Evolutionary conservation across 495 filamentous ascomycete genomes (phyloP), one percentile per base, ranked within the genome.

Genomic region (Neurospora pannonica): DNA sequence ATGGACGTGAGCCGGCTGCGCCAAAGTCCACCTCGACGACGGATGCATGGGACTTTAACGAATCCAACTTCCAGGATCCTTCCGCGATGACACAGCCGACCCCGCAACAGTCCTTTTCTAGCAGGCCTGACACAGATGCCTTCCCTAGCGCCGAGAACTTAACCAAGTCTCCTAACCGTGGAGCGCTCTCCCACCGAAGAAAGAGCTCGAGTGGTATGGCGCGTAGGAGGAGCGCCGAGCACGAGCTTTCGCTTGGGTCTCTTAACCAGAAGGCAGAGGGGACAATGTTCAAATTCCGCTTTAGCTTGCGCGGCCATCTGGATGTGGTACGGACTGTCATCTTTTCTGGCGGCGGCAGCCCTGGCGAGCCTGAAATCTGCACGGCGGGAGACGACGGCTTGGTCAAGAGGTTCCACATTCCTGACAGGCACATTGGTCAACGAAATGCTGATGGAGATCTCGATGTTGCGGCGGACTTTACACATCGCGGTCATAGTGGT

Each of bases 391-490:
- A 99, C 79, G 96, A 99, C 79, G 95, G 95, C 70, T 90, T 92
- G 70, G 91, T 99, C 80, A 99, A 98, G 81, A 90, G 96, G 74
- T 99, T 97, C 92, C 95, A 97, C 75, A 94, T 98, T 39, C 95
- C 95, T 72, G 91, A 91, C 31, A 82, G 80, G 54, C 88, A 89
- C 76, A 84, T 84, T 1, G 86, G 88, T 34, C 81, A 88, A 54
- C 87, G 88, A 42, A 83, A 79, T 37, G 83, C 85, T 11, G 83
- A 80, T 72, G 78, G 82, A 38, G 95, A 98, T 80, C 87, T 98
- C 71, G 96, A 99, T 82, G 94, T 99, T 34, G 88, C 88, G 31
- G 93, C 92, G 75, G 95, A 97, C 82, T 98, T 97, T 76, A 97
- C 96, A 9, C 96, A 99, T 78, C 89, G 96, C 70, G 96, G 96